Evolutionary conservation across 176 grass and related monocot genomes (phyloP).

Genomic region (Triticum monococcum): DNA sequence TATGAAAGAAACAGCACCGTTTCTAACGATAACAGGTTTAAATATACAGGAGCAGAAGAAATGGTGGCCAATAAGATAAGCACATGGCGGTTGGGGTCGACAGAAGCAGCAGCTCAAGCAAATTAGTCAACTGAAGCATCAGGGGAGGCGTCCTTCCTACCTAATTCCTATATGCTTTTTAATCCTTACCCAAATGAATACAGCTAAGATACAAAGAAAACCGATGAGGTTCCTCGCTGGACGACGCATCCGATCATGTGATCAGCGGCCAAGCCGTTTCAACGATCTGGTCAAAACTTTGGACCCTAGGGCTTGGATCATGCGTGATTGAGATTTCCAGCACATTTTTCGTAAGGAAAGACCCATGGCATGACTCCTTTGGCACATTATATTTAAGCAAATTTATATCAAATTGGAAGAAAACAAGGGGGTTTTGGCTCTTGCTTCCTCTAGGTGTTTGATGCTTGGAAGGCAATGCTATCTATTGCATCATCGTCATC

Average conservation of each 20-base stretch:
- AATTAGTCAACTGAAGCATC: conserved; percentile 55
- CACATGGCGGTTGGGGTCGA: conserved; percentile 44
- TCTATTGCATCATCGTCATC: not conserved
- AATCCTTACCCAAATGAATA: conserved; percentile 22
- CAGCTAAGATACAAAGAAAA: conserved; percentile 25
- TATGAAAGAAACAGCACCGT: not conserved
- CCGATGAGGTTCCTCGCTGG: not conserved
- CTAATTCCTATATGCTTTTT: conserved; percentile 39
- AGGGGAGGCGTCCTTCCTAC: conserved; percentile 44
- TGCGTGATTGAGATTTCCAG: conserved; percentile 23
- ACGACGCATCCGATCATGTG: conserved; percentile 38
- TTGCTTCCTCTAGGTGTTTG: conserved; percentile 46
- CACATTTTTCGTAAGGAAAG: conserved; percentile 53
- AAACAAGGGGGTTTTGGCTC: conserved; percentile 21
- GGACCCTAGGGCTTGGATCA: conserved; percentile 35
- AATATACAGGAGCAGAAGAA: not conserved
- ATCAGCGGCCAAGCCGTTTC: conserved; percentile 39
- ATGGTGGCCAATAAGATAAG: conserved; percentile 11
- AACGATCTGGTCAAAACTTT: conserved; percentile 64
- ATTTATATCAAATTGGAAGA: not conserved
- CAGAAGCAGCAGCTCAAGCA: conserved; percentile 32
- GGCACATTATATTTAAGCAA: not conserved
- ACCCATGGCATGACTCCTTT: conserved; percentile 10
- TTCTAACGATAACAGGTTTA: conserved; percentile 17
- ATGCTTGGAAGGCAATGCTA: conserved; percentile 53